These are phyloP conservation scores for Calonectria hawksworthii DNA, from an alignment of 2,329 filamentous ascomycete genomes.

Conservation along the genomic window DNA sequence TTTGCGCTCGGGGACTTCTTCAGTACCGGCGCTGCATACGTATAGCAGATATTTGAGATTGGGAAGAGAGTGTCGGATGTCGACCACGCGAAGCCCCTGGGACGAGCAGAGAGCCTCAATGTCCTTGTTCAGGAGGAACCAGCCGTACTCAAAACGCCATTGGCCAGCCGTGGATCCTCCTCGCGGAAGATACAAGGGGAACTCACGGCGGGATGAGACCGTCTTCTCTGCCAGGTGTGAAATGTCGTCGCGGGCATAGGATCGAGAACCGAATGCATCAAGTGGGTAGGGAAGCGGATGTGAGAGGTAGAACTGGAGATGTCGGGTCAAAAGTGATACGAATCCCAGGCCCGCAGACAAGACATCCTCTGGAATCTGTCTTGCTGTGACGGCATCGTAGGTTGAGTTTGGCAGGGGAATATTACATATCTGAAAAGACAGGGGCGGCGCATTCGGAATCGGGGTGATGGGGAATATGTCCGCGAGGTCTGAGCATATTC, in stretches of 20 bases:
- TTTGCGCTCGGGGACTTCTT: constrained; percentile 73
- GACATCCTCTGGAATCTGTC: constrained; percentile 73
- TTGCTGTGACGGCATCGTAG: constrained; percentile 68
- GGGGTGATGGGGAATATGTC: constrained; percentile 86
- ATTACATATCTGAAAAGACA: constrained; percentile 87
- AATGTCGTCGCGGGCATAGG: constrained; percentile 83
- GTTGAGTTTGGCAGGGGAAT: constrained; percentile 84
- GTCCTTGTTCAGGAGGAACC: constrained; percentile 97
- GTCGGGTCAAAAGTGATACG: constrained; percentile 80
- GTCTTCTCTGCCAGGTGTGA: constrained; percentile 65
- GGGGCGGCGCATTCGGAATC: constrained; percentile 65
- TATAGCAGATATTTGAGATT: constrained; percentile 96
- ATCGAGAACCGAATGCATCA: constrained; percentile 78
- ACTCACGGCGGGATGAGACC: constrained; percentile 70
- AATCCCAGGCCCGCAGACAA: constrained; percentile 87
- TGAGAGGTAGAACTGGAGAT: constrained; percentile 86
- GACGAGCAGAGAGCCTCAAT: constrained; percentile 79
- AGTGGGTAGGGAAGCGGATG: constrained; percentile 87
- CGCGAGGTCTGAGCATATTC: constrained; percentile 87
- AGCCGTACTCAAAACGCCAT: constrained; percentile 95
- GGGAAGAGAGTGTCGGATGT: constrained; percentile 91
- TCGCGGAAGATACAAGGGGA: constrained; percentile 80
- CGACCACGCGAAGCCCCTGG: constrained; percentile 84
- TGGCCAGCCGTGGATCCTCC: constrained; percentile 76
- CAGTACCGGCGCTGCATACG: constrained; percentile 84